Conservation (phyloP, 192 early-diverging fungal genomes). For the Linnemannia hyalina region DNA sequence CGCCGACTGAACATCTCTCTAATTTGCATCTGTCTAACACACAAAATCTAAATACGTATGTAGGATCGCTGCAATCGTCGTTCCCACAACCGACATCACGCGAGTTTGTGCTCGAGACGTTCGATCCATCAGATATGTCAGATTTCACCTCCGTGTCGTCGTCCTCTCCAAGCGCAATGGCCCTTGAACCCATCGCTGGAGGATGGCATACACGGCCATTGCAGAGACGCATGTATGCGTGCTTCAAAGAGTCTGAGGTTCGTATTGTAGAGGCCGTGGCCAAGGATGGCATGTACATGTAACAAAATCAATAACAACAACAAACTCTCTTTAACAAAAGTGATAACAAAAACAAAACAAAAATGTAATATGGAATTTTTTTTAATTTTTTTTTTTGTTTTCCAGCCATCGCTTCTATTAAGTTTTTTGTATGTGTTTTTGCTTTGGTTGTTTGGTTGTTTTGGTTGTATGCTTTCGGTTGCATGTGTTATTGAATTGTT, state of each 20-base stretch:
- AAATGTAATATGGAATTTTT: not conserved
- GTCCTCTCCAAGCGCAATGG: not conserved
- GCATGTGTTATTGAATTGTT: not conserved
- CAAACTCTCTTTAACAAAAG: not conserved
- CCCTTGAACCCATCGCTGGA: not conserved
- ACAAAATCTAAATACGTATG: not conserved
- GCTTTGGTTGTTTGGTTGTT: no score
- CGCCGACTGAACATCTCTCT: no score
- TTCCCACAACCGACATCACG: constrained; percentile 65
- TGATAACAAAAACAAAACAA: no score
- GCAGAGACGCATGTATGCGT: constrained; percentile 41
- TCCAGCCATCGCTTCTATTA: no score
- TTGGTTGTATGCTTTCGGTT: not conserved
- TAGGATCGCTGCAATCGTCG: constrained; percentile 56
- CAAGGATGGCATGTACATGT: constrained; percentile 50
- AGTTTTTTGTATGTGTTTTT: no score
- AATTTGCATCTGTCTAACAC: not conserved
- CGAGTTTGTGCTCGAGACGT: constrained; percentile 67
- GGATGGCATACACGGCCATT: constrained; percentile 30
- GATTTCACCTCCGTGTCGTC: not conserved
- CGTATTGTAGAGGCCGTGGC: constrained; percentile 41
- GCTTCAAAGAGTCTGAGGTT: constrained; percentile 51
- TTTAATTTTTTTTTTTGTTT: no score
- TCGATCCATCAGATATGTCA: constrained; percentile 3
- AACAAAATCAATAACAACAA: not conserved